These are phyloP conservation scores for Rhodotorula graminis DNA, from an alignment of 768 basidiomycete genomes.

Conservation along the genomic window DNA sequence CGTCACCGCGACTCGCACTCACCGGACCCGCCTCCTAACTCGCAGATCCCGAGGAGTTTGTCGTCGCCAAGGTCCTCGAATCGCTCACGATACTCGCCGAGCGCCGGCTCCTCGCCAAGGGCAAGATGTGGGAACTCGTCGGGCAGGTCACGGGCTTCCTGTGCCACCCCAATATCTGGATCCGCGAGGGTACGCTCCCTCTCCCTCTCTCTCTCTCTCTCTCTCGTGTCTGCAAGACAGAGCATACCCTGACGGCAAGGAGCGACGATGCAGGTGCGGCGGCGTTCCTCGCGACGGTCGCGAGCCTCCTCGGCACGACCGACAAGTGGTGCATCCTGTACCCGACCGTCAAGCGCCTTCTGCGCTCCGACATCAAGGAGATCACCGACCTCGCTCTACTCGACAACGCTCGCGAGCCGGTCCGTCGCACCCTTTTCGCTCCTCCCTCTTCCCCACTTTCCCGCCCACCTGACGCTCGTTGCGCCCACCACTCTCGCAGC, in stretches of 20 bases:
- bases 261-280: slow-evolving; percentile 59
- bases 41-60: slow-evolving; percentile 90
- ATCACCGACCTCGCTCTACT: slow-evolving; percentile 74
- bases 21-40: background rate
- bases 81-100: slow-evolving; percentile 84
- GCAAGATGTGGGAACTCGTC: slow-evolving; percentile 96
- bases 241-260: background rate
- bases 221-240: background rate
- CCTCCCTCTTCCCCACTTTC: slow-evolving; percentile 1
- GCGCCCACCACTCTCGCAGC: slow-evolving; percentile 43
- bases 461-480: background rate
- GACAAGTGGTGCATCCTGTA: slow-evolving; percentile 98
- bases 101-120: slow-evolving; percentile 82
- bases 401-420: slow-evolving; percentile 69
- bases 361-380: slow-evolving; percentile 72
- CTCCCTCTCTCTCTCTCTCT: too few species aligned
- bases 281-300: slow-evolving; percentile 80
- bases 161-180: slow-evolving; percentile 93
- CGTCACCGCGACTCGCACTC: background rate
- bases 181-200: slow-evolving; percentile 69
- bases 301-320: slow-evolving; percentile 71
- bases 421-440: slow-evolving; percentile 48
- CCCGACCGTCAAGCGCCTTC: slow-evolving; percentile 76
- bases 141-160: slow-evolving; percentile 79
- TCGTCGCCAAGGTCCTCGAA: slow-evolving; percentile 81